phyloP scores from a whole-genome alignment of 2,329 filamentous ascomycete species.

The Penicillium italicum region DNA sequence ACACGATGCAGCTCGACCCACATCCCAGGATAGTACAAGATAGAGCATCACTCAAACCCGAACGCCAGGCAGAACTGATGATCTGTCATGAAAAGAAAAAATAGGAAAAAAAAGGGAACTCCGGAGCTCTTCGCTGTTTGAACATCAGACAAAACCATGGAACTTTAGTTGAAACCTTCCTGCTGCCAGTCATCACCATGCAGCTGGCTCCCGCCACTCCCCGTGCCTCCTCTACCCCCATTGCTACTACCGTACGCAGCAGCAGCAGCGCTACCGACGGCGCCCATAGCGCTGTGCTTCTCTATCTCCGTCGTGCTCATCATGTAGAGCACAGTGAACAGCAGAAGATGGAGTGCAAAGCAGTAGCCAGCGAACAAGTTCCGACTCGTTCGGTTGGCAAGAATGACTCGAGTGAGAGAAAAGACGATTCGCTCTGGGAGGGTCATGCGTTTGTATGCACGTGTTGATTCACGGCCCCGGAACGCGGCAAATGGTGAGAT shows the following conservation, averaged over 20 bases:
- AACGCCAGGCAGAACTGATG: conserved; percentile 11
- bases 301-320: conserved; percentile 67
- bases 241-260: conserved; percentile 33
- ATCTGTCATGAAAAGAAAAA: conserved; percentile 3
- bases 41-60: conserved; percentile 1
- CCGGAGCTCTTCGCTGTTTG: conserved; percentile 18
- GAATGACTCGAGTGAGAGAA: conserved; percentile 82
- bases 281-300: conserved; percentile 57
- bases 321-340: conserved; percentile 85
- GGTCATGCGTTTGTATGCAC: conserved; percentile 90
- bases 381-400: conserved; percentile 83
- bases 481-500: conserved; percentile 96
- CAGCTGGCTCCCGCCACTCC: conserved; percentile 32
- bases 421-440: conserved; percentile 86
- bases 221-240: conserved; percentile 19
- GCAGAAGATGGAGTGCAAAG: conserved; percentile 77
- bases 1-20: neutral
- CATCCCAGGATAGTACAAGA: neutral
- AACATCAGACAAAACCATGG: conserved; percentile 5
- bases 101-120: conserved; percentile 10
- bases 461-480: conserved; percentile 82
- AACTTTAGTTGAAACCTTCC: conserved; percentile 51
- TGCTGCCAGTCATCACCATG: conserved; percentile 60
- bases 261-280: conserved; percentile 42
- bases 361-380: conserved; percentile 95